These are phyloP conservation scores for Arthroderma sp. DNA, from an alignment of 2,329 filamentous ascomycete species.

Conservation along the genomic window DNA sequence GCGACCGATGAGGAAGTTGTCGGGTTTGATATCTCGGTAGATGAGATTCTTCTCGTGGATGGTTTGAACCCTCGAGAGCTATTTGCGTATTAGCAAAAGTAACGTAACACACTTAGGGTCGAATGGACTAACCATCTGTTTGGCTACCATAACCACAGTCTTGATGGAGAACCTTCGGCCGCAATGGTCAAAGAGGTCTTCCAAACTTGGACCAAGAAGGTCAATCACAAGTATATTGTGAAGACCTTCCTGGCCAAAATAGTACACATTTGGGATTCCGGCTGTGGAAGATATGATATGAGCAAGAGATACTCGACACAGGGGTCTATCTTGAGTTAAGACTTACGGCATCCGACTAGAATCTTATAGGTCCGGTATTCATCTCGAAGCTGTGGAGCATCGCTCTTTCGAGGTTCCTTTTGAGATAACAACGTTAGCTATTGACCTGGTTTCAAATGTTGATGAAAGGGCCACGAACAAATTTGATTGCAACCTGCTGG, in stretches of 20 bases:
- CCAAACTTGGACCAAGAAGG: constrained; percentile 81
- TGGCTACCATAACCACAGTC: constrained; percentile 97
- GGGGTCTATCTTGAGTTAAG: not conserved
- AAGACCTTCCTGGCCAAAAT: constrained; percentile 94
- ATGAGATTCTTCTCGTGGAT: constrained; percentile 99
- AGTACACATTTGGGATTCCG: constrained; percentile 98
- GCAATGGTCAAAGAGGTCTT: constrained; percentile 96
- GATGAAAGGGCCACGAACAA: constrained; percentile 50
- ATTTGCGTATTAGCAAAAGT: constrained; percentile 16
- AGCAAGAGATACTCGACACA: no score
- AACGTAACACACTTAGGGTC: not conserved
- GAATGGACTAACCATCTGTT: constrained; percentile 65
- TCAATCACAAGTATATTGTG: constrained; percentile 99
- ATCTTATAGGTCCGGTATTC: constrained; percentile 99
- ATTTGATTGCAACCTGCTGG: constrained; percentile 99
- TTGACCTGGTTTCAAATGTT: not conserved
- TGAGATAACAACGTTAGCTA: constrained; percentile 12
- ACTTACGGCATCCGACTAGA: constrained; percentile 95
- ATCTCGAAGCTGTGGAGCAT: constrained; percentile 92
- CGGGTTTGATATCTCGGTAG: constrained; percentile 97
- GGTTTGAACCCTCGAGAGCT: constrained; percentile 80
- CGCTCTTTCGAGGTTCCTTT: constrained; percentile 97
- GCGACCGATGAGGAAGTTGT: constrained; percentile 95
- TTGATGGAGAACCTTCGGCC: constrained; percentile 90
- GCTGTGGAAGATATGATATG: constrained; percentile 39